phyloP scores from a whole-genome alignment of 495 filamentous ascomycete species.

The Friedmanniomyces endolithicus region DNA sequence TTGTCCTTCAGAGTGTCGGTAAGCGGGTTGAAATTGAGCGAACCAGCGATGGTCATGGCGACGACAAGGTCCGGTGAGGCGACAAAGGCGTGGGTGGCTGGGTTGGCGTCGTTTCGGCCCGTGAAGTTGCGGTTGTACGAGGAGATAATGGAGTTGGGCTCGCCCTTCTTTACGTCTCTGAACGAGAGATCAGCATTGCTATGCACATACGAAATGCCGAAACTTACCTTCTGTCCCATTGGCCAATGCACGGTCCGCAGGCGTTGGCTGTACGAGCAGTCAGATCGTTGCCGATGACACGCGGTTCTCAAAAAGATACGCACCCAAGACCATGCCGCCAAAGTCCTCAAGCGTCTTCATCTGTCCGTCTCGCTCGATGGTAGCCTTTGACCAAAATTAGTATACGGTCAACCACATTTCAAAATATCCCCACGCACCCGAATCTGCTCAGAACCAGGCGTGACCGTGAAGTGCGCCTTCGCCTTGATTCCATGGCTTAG shows the following conservation, averaged over 20 bases:
- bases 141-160: constrained; percentile 88
- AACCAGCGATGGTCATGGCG: constrained; percentile 80
- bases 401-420: not conserved
- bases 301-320: too few species aligned
- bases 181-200: too few species aligned
- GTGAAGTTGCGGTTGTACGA: constrained; percentile 99
- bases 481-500: constrained; percentile 88
- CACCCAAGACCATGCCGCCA: constrained; percentile 76
- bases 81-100: constrained; percentile 95
- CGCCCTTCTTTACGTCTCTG: constrained; percentile 85
- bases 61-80: constrained; percentile 96
- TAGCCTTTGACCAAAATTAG: not conserved
- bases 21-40: constrained; percentile 91
- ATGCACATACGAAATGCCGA: too few species aligned
- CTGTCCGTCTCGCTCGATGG: constrained; percentile 55
- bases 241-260: constrained; percentile 65
- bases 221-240: constrained; percentile 64
- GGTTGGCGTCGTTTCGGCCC: constrained; percentile 97
- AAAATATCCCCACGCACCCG: constrained; percentile 30
- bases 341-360: constrained; percentile 95
- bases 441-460: constrained; percentile 95
- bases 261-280: constrained; percentile 50
- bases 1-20: constrained; percentile 89
- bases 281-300: too few species aligned
- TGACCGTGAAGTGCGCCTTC: constrained; percentile 87